phyloP scores from a whole-genome alignment of 305 asterid species.

The Rubia peregrina region DNA sequence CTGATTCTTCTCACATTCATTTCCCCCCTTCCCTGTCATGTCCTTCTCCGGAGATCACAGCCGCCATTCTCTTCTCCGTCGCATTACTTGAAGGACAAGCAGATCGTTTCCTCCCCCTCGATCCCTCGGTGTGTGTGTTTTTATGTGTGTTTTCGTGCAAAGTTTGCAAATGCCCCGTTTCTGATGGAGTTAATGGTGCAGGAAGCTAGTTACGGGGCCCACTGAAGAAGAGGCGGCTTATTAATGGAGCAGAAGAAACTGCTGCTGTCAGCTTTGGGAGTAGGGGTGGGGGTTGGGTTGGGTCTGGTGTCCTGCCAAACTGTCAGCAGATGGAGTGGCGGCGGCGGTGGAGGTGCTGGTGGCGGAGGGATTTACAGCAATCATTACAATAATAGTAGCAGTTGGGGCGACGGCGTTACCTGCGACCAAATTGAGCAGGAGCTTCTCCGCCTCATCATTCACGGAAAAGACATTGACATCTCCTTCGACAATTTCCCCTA shows the following conservation, averaged over 20 bases:
- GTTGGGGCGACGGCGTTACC: conserved; percentile 40
- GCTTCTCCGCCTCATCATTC: conserved; percentile 29
- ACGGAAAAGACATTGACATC: conserved; percentile 23
- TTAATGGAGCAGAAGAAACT: conserved; percentile 65
- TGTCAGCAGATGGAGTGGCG: conserved; percentile 55
- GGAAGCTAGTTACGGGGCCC: neutral
- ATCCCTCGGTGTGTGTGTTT: neutral
- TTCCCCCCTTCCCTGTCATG: neutral
- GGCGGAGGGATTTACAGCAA: conserved; percentile 7
- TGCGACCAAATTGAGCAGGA: conserved; percentile 35
- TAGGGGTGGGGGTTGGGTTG: conserved; percentile 84
- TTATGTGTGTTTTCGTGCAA: neutral
- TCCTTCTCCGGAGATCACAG: conserved; percentile 2
- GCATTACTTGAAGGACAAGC: neutral
- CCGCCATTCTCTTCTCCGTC: neutral
- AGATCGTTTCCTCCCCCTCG: neutral
- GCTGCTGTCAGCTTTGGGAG: conserved; percentile 79
- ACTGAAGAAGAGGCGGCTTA: neutral
- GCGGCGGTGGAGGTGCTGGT: neutral
- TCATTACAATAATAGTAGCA: conserved; percentile 5
- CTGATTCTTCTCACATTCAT: neutral
- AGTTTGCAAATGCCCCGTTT: neutral
- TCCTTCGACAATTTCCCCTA: conserved; percentile 39
- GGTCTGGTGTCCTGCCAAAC: conserved; percentile 71
- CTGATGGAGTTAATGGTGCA: neutral